A percentile compares a stretch with the other conserved stretches of the same genome.
Evolutionary conservation across 441 rosid genomes (phyloP).

Genomic region (Populus hybrid): DNA sequence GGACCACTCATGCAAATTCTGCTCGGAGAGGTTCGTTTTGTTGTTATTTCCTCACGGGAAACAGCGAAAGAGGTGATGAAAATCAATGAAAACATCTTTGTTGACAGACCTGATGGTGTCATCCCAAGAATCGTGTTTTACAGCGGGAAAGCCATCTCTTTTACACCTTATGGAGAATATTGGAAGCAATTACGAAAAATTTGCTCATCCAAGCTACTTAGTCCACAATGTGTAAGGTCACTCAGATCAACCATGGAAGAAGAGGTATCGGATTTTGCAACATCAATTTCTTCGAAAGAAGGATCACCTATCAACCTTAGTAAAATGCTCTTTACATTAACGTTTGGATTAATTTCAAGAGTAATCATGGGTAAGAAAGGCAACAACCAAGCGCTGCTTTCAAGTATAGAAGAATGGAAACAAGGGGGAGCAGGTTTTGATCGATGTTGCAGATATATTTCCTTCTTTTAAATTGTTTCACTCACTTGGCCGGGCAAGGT

Average conservation of each 20-base stretch:
- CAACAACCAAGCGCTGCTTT: not conserved
- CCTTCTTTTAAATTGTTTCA: not conserved
- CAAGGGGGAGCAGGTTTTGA: not conserved
- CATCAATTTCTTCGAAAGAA: not conserved
- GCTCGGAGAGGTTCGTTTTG: not conserved
- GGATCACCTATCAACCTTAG: not conserved
- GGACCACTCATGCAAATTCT: not conserved
- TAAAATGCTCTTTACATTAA: not conserved
- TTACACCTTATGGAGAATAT: conserved; percentile 2
- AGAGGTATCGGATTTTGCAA: not conserved
- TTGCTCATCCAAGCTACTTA: not conserved
- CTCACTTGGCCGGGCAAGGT: too few relatives aligned
- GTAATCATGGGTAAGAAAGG: not conserved
- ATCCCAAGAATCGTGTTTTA: not conserved
- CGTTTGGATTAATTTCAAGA: not conserved
- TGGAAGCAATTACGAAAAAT: conserved; percentile 7
- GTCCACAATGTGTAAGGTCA: not conserved
- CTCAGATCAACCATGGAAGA: not conserved
- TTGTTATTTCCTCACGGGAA: not conserved
- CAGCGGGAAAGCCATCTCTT: not conserved
- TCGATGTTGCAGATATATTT: not conserved
- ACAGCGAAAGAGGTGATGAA: conserved; percentile 1
- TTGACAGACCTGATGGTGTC: not conserved
- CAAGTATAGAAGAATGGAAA: not conserved
- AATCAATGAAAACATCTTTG: not conserved